Evolutionary conservation across 2,329 filamentous ascomycete genomes (phyloP), one percentile per base, ranked within the genome.

Genomic region (Fonsecaea erecta): DNA sequence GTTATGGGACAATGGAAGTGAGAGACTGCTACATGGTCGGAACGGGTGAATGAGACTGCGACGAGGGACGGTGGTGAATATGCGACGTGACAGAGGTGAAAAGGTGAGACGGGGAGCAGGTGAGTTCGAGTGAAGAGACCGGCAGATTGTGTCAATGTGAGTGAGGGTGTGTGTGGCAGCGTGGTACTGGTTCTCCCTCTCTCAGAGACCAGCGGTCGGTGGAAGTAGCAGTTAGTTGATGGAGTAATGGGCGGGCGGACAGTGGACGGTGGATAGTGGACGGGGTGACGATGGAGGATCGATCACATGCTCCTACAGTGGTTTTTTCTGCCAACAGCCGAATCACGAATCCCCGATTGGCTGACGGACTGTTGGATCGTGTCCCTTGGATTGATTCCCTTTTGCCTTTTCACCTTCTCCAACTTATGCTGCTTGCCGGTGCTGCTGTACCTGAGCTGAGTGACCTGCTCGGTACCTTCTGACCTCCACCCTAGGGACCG

Each of bases 241-340:
- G 37, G 14, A 40, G 11, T n/a, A 8, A 40, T 5, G n/a, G 37
- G 18, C 32, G 5, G 32, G 5, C 2, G 12, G 3, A n/a, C 4
- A 8, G 5, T 18, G 37, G 37, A 26, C 28, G 21, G 48, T 14
- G 18, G 48, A 52, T 12, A 11, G 43, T 34, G 34, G 53, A 37
- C 26, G 28, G 35, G 40, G 26, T 30, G 34, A 40, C 21, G 18
- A 21, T 18, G 34, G 43, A 35, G 9, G 35, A 53, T 30, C 60
- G 62, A 64, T 64, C 62, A 64, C 62, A 64, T 64, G 62, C 62
- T 60, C 58, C 60, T 30, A 2, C 37, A 40, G 14, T 57, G 43
- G 18, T 48, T 48, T 46, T 43, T 52, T 35, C 46, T 51, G 14
- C 26, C n/a, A 52, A 37, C 40, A 52, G 56, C 56, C 56, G 56